Conservation (phyloP, 805 yeast genomes). For the Kazachstania martiniae region DNA sequence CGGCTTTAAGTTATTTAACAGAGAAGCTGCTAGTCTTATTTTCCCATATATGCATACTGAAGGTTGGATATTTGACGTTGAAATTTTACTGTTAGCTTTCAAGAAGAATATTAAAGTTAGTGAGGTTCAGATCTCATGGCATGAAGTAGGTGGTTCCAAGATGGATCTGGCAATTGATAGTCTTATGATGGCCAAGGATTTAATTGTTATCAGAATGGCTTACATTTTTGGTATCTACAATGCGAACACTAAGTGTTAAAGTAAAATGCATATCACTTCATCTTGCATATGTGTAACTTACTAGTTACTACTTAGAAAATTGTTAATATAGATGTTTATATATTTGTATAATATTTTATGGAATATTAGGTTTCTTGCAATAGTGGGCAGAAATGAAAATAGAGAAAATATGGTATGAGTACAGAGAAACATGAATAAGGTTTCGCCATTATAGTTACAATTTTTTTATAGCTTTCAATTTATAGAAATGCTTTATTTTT, state of each 20-base stretch:
- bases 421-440: too few relatives aligned
- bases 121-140: constrained; percentile 91
- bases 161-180: constrained; percentile 87
- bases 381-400: too few relatives aligned
- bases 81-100: constrained; percentile 70
- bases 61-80: constrained; percentile 98
- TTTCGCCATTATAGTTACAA: too few relatives aligned
- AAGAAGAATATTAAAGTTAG: constrained; percentile 53
- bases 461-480: too few relatives aligned
- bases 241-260: constrained; percentile 15
- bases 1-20: constrained; percentile 88
- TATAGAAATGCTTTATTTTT: constrained; percentile 19
- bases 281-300: too few relatives aligned
- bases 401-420: too few relatives aligned
- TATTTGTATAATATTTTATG: too few relatives aligned
- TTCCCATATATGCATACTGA: constrained; percentile 93
- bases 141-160: constrained; percentile 92
- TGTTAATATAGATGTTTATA: not conserved
- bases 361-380: too few relatives aligned
- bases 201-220: constrained; percentile 83
- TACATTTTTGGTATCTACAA: constrained; percentile 75
- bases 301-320: too few relatives aligned
- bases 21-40: constrained; percentile 48
- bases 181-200: constrained; percentile 85
- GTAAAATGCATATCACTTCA: too few relatives aligned